phyloP scores from a whole-genome alignment of 495 filamentous ascomycete species.

The Penicillium salamii region DNA sequence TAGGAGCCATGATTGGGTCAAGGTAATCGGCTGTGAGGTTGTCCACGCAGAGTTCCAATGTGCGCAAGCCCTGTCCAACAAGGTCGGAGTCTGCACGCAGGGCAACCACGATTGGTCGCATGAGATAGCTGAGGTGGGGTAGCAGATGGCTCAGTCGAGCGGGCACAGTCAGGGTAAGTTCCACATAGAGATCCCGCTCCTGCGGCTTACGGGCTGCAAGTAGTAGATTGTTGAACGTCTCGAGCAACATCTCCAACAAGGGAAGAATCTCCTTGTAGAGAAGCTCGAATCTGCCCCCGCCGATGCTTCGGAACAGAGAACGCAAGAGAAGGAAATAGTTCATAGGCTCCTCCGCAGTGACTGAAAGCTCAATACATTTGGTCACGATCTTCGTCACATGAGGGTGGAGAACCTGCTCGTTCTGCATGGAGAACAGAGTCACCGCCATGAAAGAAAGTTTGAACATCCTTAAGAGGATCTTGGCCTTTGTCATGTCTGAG shows the following conservation, averaged over 20 bases:
- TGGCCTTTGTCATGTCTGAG: slow-evolving; percentile 82
- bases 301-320: slow-evolving; percentile 92
- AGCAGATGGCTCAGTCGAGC: slow-evolving; percentile 91
- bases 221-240: slow-evolving; percentile 92
- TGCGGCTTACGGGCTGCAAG: slow-evolving; percentile 82
- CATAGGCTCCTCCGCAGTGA: slow-evolving; percentile 94
- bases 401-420: slow-evolving; percentile 90
- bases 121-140: slow-evolving; percentile 94
- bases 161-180: slow-evolving; percentile 93
- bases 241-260: slow-evolving; percentile 92
- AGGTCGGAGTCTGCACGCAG: slow-evolving; percentile 88
- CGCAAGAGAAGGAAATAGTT: slow-evolving; percentile 96
- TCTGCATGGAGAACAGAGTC: slow-evolving; percentile 88
- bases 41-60: slow-evolving; percentile 94
- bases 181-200: slow-evolving; percentile 94
- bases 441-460: slow-evolving; percentile 99
- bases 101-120: slow-evolving; percentile 95
- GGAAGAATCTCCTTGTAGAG: slow-evolving; percentile 97
- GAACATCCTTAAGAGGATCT: slow-evolving; percentile 90
- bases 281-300: slow-evolving; percentile 94
- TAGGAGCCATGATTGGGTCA: slow-evolving; percentile 98
- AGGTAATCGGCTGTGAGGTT: slow-evolving; percentile 97
- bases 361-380: slow-evolving; percentile 91
- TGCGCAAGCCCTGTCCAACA: slow-evolving; percentile 89
- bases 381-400: slow-evolving; percentile 96